These are phyloP conservation scores for Endoconidiophora polonica DNA, from an alignment of 2,329 filamentous ascomycete genomes.

Conservation along the genomic window DNA sequence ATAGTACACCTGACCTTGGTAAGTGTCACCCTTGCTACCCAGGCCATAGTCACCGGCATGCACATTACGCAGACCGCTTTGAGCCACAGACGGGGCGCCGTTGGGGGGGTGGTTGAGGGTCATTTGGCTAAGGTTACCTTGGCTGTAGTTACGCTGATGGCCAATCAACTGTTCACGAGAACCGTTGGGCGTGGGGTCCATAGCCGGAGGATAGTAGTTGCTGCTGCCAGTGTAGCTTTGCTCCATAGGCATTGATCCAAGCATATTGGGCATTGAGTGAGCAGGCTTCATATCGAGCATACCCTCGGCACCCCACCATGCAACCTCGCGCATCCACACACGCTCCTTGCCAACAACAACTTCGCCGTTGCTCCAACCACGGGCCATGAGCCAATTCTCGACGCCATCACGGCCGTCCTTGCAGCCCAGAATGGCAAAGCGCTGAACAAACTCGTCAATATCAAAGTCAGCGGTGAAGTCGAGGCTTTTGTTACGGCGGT, in stretches of 20 bases:
- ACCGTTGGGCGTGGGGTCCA: slow-evolving; percentile 44
- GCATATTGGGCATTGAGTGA: slow-evolving; percentile 22
- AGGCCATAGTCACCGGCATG: slow-evolving; percentile 72
- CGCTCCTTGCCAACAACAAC: slow-evolving; percentile 81
- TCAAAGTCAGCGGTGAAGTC: slow-evolving; percentile 98
- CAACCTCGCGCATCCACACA: slow-evolving; percentile 83
- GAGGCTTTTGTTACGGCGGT: slow-evolving; percentile 73
- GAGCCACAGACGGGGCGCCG: slow-evolving; percentile 41
- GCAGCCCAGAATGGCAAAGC: slow-evolving; percentile 73
- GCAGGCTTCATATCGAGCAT: slow-evolving; percentile 80
- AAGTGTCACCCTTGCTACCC: slow-evolving; percentile 67
- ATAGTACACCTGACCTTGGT: slow-evolving; percentile 59
- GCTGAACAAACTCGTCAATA: slow-evolving; percentile 71
- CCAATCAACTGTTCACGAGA: slow-evolving; percentile 56
- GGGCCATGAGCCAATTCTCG: slow-evolving; percentile 83
- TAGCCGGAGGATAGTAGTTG: slow-evolving; percentile 54
- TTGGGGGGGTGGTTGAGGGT: slow-evolving; percentile 21
- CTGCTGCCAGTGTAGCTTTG: slow-evolving; percentile 51
- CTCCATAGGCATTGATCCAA: slow-evolving; percentile 27
- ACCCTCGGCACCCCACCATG: slow-evolving; percentile 96
- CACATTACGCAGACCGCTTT: slow-evolving; percentile 38
- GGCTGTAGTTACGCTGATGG: slow-evolving; percentile 38
- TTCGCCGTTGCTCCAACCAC: slow-evolving; percentile 96
- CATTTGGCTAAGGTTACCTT: slow-evolving; percentile 39
- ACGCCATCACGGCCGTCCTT: slow-evolving; percentile 82